Conservation (phyloP, 2,329 filamentous ascomycete species). For the Fusarium circinatum region DNA sequence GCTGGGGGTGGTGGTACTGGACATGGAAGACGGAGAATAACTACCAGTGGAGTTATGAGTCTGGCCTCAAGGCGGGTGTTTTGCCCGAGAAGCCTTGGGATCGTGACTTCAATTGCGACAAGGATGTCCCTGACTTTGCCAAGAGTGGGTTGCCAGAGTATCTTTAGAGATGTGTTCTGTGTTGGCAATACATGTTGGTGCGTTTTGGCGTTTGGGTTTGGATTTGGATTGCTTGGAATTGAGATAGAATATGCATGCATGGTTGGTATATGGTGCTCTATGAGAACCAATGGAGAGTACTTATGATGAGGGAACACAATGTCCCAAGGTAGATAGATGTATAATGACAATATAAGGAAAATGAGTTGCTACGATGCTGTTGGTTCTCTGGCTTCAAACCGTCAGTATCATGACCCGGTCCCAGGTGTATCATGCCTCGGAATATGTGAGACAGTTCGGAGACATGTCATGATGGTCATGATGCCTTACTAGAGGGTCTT, state of each 20-base stretch:
- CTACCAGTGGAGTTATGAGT: constrained; percentile 91
- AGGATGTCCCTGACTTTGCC: constrained; percentile 64
- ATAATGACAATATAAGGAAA: constrained; percentile 8
- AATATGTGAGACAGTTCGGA: not conserved
- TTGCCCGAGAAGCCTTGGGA: constrained; percentile 80
- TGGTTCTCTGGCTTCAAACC: not conserved
- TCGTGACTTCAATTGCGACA: constrained; percentile 74
- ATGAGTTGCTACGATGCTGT: not conserved
- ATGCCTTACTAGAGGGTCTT: not conserved
- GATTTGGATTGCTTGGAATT: not conserved
- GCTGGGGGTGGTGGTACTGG: constrained; percentile 99
- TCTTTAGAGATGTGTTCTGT: constrained; percentile 46
- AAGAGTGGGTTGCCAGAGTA: constrained; percentile 59
- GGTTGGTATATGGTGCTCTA: constrained; percentile 12
- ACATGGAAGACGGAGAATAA: constrained; percentile 92
- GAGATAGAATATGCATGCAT: constrained; percentile 5
- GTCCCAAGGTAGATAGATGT: constrained; percentile 13
- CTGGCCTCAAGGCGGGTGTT: constrained; percentile 80
- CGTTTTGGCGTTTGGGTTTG: constrained; percentile 15
- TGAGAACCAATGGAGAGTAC: constrained; percentile 8
- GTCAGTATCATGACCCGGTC: not conserved
- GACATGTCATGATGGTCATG: not conserved
- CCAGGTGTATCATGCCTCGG: not conserved
- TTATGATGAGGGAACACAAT: not conserved
- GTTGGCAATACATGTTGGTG: not conserved